Conservation (phyloP, 2,329 filamentous ascomycete genomes). For the Aspergillus vadensis region DNA sequence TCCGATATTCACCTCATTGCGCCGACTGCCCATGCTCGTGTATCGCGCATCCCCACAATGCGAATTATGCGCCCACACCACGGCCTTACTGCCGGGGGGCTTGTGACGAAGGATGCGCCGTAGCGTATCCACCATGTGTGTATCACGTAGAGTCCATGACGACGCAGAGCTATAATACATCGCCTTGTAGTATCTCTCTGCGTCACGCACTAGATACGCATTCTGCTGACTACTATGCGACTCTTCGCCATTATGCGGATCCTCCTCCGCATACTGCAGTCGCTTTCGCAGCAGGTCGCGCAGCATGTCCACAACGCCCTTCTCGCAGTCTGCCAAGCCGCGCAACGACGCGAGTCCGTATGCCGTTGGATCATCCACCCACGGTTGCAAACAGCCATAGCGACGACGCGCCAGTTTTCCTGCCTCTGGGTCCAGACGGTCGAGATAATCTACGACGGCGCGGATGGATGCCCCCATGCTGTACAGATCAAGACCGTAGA, state of each 20-base stretch:
- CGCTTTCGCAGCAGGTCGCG: conserved; percentile 47
- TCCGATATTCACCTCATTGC: conserved; percentile 54
- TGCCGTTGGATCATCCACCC: conserved; percentile 52
- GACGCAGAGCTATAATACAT: conserved; percentile 55
- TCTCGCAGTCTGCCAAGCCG: conserved; percentile 51
- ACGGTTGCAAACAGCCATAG: conserved; percentile 52
- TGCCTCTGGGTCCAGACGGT: conserved; percentile 47
- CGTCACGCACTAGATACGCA: conserved; percentile 52
- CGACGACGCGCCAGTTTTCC: conserved; percentile 48
- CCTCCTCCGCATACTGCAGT: conserved; percentile 42
- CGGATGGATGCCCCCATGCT: conserved; percentile 51
- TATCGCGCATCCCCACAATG: conserved; percentile 58
- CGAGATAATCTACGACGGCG: conserved; percentile 53
- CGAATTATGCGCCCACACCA: conserved; percentile 59
- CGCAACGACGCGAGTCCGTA: conserved; percentile 50
- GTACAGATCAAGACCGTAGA: conserved; percentile 58
- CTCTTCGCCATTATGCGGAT: conserved; percentile 45
- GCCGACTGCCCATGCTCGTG: conserved; percentile 51
- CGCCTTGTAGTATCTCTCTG: conserved; percentile 55
- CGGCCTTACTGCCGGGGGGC: conserved; percentile 44
- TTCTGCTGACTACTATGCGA: conserved; percentile 56
- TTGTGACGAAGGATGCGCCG: conserved; percentile 47
- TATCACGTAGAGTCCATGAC: conserved; percentile 56
- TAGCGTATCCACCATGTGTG: conserved; percentile 56
- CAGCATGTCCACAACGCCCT: conserved; percentile 50